A percentile compares a stretch with the other conserved stretches of the same genome.
Evolutionary conservation across 2,329 filamentous ascomycete genomes (phyloP).

Genomic region (Drechslerella coelobrocha): DNA sequence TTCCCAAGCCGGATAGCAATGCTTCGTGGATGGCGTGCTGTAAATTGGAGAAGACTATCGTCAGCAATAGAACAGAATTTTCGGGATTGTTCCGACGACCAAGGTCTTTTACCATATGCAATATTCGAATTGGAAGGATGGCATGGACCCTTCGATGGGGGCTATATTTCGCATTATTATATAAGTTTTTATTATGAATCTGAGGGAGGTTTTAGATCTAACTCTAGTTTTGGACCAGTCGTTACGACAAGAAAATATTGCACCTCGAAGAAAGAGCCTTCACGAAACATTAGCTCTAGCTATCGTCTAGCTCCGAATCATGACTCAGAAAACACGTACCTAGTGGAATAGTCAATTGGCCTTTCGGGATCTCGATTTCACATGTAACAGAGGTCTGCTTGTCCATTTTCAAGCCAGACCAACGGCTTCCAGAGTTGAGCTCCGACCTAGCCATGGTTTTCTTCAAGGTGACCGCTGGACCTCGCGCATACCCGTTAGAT

Average conservation of each 20-base stretch:
- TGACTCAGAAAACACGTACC: slow-evolving; percentile 19
- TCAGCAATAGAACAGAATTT: background rate
- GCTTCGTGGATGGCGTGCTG: slow-evolving; percentile 42
- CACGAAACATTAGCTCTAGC: slow-evolving; percentile 2
- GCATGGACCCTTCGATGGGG: slow-evolving; percentile 42
- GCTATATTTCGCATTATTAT: slow-evolving; percentile 26
- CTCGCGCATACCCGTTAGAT: slow-evolving; percentile 51
- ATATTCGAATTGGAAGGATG: slow-evolving; percentile 38
- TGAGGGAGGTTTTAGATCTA: slow-evolving; percentile 31
- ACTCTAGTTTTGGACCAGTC: slow-evolving; percentile 54
- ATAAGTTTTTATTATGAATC: slow-evolving; percentile 13
- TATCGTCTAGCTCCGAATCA: background rate
- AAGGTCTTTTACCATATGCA: slow-evolving; percentile 37
- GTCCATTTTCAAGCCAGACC: slow-evolving; percentile 52
- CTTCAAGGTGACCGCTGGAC: slow-evolving; percentile 51
- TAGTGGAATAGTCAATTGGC: slow-evolving; percentile 52
- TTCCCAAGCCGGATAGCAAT: slow-evolving; percentile 39
- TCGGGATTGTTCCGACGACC: slow-evolving; percentile 4
- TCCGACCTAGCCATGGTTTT: slow-evolving; percentile 54
- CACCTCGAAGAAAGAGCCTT: slow-evolving; percentile 53
- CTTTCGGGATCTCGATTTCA: slow-evolving; percentile 54
- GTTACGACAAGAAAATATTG: slow-evolving; percentile 54
- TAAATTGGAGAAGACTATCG: background rate
- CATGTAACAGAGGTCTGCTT: slow-evolving; percentile 54
- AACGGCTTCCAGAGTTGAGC: slow-evolving; percentile 53